Base-by-base conservation (phyloP, 768 basidiomycete species). In the Lactarius hatsudake region DNA sequence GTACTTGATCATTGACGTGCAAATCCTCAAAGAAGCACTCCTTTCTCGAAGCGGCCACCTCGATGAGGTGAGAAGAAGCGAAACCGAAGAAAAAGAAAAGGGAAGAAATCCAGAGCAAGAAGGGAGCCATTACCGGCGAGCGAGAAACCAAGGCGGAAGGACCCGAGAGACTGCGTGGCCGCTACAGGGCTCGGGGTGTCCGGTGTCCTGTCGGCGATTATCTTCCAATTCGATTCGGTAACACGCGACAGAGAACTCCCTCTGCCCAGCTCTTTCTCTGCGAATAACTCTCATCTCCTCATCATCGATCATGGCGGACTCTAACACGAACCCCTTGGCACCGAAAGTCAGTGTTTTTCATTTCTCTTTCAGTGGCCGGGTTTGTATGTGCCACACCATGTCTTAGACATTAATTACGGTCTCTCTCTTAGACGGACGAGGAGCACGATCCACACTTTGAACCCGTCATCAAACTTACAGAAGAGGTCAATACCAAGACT, bases 21-120 rank as follows among this genome's bases (percentile, higher is more conserved):
- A 96, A 84, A 79, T 96, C 94, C 78, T 97, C 95, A 75, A 97
- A 96, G 82, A 94, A 97, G 78, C 94, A 97, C 74, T 96, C 94
- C 74, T 93, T 94, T 74, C 86, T 87, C 18, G 88, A 88, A 13
- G 94, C 90, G 3, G 82, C 75, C 15, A 97, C 81, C 72, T 87
- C 87, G 72, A 93, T 86, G 75, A 89, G 83, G 77, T 93, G 90
- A 0, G 87, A 85, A 57, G 79, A 81, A 20, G 80, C 78, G 43
- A 86, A 69, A 13, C 63, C 30, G 1, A 78, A 74, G 42, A 76
- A 60, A 15, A 79, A 57, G 18, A 71, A 76, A 69, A 73, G 80
- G 71, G 75, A 78, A 38, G 66, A 82, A 48, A 84, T 64, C 68
- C 84, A 79, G 61, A 79, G 71, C 28, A 85, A 69, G 18, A 80